These are phyloP conservation scores for Kwoniella sp. DNA, from an alignment of 768 basidiomycete genomes.

Conservation along the genomic window DNA sequence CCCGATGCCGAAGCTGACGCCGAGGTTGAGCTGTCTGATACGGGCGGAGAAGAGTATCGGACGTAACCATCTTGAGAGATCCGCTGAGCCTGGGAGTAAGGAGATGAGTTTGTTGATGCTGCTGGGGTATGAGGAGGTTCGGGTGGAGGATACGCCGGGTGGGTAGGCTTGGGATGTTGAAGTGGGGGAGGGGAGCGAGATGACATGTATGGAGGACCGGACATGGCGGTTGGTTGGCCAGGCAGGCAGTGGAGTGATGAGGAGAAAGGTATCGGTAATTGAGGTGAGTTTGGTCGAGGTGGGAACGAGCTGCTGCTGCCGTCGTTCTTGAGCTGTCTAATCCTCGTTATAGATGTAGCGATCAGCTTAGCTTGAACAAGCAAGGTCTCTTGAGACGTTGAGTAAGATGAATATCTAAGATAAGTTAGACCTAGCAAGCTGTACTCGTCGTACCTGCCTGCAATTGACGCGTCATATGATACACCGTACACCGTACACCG, in stretches of 20 bases:
- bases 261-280: no score
- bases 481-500: no score
- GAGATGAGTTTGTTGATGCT: conserved; percentile 47
- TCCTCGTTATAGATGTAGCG: no score
- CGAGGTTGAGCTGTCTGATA: conserved; percentile 14
- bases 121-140: conserved; percentile 52
- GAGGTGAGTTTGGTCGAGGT: no score
- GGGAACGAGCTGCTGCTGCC: no score
- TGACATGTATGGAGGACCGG: conserved; percentile 44
- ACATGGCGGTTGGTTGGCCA: conserved; percentile 19
- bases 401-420: no score
- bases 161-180: conserved; percentile 55
- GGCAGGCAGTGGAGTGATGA: neutral
- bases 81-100: conserved; percentile 50
- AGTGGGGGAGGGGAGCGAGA: conserved; percentile 55
- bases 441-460: no score
- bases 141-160: conserved; percentile 54
- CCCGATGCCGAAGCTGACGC: conserved; percentile 23
- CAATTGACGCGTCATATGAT: conserved; percentile 15
- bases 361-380: no score
- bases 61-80: conserved; percentile 51
- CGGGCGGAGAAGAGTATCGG: conserved; percentile 50
- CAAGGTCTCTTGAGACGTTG: no score
- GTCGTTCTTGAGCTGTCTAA: no score
- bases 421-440: no score